These are phyloP conservation scores for Tubosaeta sp. DNA, from an alignment of 768 basidiomycete genomes.

Conservation along the genomic window DNA sequence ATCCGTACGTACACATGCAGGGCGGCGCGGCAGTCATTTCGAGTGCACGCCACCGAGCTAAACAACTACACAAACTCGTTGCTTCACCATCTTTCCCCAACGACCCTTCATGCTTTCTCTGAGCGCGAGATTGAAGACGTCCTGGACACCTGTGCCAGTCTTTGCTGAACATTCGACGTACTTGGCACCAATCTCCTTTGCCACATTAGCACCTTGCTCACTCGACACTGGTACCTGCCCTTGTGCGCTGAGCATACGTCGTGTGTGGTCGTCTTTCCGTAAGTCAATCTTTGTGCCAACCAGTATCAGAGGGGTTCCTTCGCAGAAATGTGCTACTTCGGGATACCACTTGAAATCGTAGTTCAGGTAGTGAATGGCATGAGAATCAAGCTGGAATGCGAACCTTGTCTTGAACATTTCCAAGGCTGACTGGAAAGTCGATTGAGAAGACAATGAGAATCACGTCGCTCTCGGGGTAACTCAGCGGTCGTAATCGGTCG, in stretches of 20 bases:
- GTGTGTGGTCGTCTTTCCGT: slow-evolving; percentile 79
- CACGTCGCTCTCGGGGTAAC: slow-evolving; percentile 85
- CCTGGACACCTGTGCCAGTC: slow-evolving; percentile 83
- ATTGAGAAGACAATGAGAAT: slow-evolving; percentile 93
- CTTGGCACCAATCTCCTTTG: slow-evolving; percentile 88
- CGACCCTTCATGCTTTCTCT: slow-evolving; percentile 82
- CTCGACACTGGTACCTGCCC: slow-evolving; percentile 77
- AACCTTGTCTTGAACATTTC: slow-evolving; percentile 88
- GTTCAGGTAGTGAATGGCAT: slow-evolving; percentile 6
- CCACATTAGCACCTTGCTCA: slow-evolving; percentile 80
- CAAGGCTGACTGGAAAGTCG: slow-evolving; percentile 88
- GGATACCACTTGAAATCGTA: slow-evolving; percentile 71
- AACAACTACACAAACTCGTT: slow-evolving; percentile 67
- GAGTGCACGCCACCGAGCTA: slow-evolving; percentile 14
- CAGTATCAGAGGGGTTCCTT: slow-evolving; percentile 82
- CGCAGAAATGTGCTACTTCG: slow-evolving; percentile 90
- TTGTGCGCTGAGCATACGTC: slow-evolving; percentile 85
- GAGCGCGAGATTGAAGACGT: slow-evolving; percentile 87
- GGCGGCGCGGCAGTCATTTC: slow-evolving; percentile 3
- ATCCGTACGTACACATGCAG: slow-evolving; percentile 31
- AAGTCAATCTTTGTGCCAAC: slow-evolving; percentile 95
- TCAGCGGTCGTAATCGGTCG: slow-evolving; percentile 79
- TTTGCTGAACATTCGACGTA: slow-evolving; percentile 96
- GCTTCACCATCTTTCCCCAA: slow-evolving; percentile 69
- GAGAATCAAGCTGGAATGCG: slow-evolving; percentile 15